Conservation (phyloP, 2,329 filamentous ascomycete genomes). For the Cytospora schulzeri region DNA sequence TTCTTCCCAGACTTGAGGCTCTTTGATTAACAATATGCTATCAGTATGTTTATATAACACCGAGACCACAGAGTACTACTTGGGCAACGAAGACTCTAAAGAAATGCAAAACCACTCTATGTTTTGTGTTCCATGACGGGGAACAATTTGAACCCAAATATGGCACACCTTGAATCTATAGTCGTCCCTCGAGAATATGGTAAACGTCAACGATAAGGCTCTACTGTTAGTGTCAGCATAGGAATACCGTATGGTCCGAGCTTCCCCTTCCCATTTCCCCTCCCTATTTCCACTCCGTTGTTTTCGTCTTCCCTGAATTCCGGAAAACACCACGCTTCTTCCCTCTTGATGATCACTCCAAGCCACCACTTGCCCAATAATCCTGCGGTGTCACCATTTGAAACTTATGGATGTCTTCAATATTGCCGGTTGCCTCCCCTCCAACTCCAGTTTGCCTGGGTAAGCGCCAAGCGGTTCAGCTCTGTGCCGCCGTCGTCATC, state of each 20-base stretch:
- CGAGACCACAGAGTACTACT: background rate
- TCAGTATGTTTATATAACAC: no score
- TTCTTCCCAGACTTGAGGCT: conserved; percentile 9
- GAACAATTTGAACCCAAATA: background rate
- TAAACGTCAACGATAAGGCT: conserved; percentile 2
- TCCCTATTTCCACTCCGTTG: background rate
- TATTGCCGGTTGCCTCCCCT: background rate
- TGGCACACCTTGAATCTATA: no score
- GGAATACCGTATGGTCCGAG: background rate
- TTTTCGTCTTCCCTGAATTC: background rate
- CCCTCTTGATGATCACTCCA: background rate
- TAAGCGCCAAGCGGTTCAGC: background rate
- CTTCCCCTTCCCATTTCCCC: no score
- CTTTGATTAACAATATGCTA: conserved; percentile 2
- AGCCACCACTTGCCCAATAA: background rate
- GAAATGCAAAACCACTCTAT: fast-evolving
- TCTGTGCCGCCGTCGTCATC: background rate
- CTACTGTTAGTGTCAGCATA: background rate
- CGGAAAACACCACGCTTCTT: background rate
- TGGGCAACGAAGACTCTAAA: background rate
- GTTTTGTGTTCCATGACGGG: fast-evolving
- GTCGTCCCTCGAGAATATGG: no score
- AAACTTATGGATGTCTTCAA: background rate
- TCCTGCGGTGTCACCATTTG: background rate
- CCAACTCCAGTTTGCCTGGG: background rate